Conservation (phyloP, 805 yeast species). For the Metschnikowia shivogae region DNA sequence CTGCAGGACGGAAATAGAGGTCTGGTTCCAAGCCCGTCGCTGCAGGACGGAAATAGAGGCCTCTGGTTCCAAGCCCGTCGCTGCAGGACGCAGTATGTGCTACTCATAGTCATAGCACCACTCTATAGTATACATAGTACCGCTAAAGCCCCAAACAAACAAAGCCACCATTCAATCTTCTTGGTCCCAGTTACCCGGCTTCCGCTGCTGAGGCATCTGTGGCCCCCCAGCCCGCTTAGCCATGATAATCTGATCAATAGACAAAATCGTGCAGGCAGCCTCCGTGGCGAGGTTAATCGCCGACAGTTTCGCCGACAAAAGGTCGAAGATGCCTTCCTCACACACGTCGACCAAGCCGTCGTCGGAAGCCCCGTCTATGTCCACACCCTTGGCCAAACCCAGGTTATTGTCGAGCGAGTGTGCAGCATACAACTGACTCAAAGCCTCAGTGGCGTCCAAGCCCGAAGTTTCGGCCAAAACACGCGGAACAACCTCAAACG, state of each 20-base stretch:
- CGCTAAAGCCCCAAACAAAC: not conserved
- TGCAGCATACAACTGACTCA: conserved; percentile 85
- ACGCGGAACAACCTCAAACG: conserved; percentile 92
- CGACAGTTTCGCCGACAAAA: conserved; percentile 72
- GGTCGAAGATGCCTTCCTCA: conserved; percentile 69
- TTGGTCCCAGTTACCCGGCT: conserved; percentile 95
- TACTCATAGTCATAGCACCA: not conserved
- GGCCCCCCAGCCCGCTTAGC: conserved; percentile 99
- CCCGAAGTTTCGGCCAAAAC: conserved; percentile 94
- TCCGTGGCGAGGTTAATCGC: conserved; percentile 94
- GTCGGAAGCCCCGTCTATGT: conserved; percentile 56
- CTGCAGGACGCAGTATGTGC: not conserved
- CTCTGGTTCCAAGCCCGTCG: too few species aligned
- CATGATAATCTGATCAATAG: conserved; percentile 97
- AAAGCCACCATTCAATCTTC: conserved; percentile 51
- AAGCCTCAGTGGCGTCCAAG: conserved; percentile 80
- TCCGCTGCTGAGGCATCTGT: conserved; percentile 74
- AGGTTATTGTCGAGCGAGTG: conserved; percentile 50
- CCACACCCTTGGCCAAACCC: conserved; percentile 71
- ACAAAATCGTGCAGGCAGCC: conserved; percentile 84
- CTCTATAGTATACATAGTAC: not conserved
- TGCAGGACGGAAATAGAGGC: not conserved
- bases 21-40: too few species aligned
- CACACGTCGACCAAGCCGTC: conserved; percentile 69
- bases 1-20: not conserved